These are phyloP conservation scores for Globisporangium acanthophoron DNA, from an alignment of 352 stramenopile genomes.

Conservation along the genomic window DNA sequence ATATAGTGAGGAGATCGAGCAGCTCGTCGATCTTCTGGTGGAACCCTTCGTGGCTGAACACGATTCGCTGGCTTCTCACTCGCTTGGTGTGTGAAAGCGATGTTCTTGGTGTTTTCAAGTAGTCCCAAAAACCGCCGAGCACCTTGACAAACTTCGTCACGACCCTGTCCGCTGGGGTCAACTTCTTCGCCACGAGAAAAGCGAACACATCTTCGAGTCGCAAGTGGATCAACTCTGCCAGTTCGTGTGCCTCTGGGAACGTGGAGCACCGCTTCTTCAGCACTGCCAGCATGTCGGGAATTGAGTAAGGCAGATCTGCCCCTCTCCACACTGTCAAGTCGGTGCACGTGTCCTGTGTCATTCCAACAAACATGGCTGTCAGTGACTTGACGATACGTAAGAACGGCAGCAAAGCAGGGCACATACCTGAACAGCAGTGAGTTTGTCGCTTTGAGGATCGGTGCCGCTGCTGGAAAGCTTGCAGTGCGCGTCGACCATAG, in stretches of 20 bases:
- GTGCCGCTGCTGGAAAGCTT: neutral
- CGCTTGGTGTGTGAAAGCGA: neutral
- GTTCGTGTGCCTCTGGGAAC: neutral
- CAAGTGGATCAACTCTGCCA: constrained; percentile 1
- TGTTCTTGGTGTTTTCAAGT: neutral
- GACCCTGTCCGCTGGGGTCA: neutral
- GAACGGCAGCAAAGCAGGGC: neutral
- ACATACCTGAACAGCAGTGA: neutral
- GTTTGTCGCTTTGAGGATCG: neutral
- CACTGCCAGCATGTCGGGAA: neutral
- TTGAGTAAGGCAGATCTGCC: neutral
- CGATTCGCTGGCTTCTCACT: neutral
- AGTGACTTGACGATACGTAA: neutral
- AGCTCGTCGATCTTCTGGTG: constrained; percentile 6
- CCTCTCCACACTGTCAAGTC: neutral
- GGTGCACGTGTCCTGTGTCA: neutral
- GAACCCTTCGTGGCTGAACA: neutral
- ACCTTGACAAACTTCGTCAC: neutral
- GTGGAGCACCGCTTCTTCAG: neutral
- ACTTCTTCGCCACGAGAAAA: neutral
- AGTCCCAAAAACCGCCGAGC: neutral
- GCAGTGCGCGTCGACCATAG: neutral
- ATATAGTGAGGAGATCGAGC: neutral
- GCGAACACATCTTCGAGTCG: neutral
- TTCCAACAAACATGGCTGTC: neutral